Base-by-base conservation (phyloP, 2,329 filamentous ascomycete species). In the Scedosporium dehoogii region DNA sequence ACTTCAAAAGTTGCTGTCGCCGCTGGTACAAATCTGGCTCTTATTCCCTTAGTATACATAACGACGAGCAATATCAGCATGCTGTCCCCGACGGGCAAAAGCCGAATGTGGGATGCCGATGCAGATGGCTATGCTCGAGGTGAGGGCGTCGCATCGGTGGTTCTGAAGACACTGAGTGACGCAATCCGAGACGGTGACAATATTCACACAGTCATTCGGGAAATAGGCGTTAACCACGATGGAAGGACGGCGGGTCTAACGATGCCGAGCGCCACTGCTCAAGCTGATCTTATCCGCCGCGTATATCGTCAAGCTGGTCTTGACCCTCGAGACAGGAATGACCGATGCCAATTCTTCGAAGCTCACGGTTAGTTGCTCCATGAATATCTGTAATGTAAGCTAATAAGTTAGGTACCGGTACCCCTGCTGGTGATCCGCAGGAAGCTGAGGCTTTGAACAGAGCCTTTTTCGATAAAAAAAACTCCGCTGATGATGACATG, bases 111-210 rank as follows among this genome's bases (percentile, higher is more conserved):
- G 71, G 76, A 79, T 65, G 70, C 68, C 2, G 68, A 68, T 2
- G 82, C 79, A 0, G 71, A 82, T 65, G 82, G 80, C 1, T 83
- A 83, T 66, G 79, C 73, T 4, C 74, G 81, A 0, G 82, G 81
- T 7, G 82, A 85, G 56, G 82, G 81, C 1, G 67, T 80, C 5
- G 77, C 74, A 0, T 70, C 73, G 0, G 66, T 84, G 0, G 68
- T 82, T 0, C 64, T 85, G 9, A 85, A 84, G 66, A 68, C 66
- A 2, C 70, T 83, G 4, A 71, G 66, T 10, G 65, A 72, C 1
- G 82, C 82, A 0, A 63, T 83, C 5, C 67, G 4, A 16, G 67
- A 73, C 62, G 67, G 68, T 9, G 67, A 72, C 44, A 18, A 60
- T 18, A 70, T 73, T n/a, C 61, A 67, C 6, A 63, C 63, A 46